Evolutionary conservation across 371 early-diverging fungal species (phyloP), one percentile per base, ranked within the genome.

Genomic region (Haplosporangium sp.): DNA sequence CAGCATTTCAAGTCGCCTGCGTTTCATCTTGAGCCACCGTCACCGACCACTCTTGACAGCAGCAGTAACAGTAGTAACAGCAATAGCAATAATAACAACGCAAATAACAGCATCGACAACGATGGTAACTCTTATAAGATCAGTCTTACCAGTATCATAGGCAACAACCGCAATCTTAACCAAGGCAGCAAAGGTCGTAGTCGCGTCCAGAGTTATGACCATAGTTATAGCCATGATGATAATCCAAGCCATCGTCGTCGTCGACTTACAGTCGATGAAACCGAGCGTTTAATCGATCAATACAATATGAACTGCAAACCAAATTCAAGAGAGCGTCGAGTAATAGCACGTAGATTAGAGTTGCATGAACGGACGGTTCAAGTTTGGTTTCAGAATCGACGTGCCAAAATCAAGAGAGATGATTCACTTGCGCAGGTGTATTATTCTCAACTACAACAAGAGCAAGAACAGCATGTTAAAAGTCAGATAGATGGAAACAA

Each of bases 371-470:
- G 95, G 61, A 90, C 91, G 13, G 89, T 96, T 27, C 94, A 96
- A 81, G 92, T 96, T 63, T 96, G 97, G 97, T 96, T 96, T 84
- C 97, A 96, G 78, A 96, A 96, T 83, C 90, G 94, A 44, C 87
- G 97, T 27, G 88, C 88, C 15, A 89, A 89, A 47, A 38, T 72
- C 27, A 71, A 72, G 55, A 58, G 72, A n/a, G 77, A 77, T 39
- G 68, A 62, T 3, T 57, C 37, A 15, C 19, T 69, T 13, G 63
- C 62, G 17, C 7, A 5, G n/a, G 38, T 20, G 11, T 20, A n/a
- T 53, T 59, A 19, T 9, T n/a, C 47, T 20, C 37, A 57, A 13
- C 42, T 15, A 3, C 40, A 63, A 17, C 11, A 53, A 37, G n/a
- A 61, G n/a, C 47, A 35, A 27, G 61, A 52, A 11, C 20, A 44